Conservation (phyloP, 1,284 basidiomycete species). For the Austroboletus niveus region DNA sequence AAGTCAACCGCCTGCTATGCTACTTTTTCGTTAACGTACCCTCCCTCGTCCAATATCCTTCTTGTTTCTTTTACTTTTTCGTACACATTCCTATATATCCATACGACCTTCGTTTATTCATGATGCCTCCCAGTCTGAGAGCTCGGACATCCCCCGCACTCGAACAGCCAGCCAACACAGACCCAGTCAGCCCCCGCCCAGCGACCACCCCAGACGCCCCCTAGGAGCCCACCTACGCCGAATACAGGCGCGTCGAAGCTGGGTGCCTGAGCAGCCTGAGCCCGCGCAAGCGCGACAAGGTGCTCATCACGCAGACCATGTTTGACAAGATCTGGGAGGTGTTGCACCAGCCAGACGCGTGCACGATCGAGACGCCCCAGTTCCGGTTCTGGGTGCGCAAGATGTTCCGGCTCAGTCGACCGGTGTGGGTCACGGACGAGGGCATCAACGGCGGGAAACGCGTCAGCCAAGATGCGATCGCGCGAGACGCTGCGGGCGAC, state of each 20-base stretch:
- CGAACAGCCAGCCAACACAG: neutral
- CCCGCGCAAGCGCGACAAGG: conserved; percentile 60
- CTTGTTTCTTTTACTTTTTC: neutral
- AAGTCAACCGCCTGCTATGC: conserved; percentile 28
- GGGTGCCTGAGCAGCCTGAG: conserved; percentile 56
- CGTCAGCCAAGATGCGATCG: too few relatives aligned
- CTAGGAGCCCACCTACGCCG: conserved; percentile 37
- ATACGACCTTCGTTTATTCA: conserved; percentile 11
- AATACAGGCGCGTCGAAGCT: conserved; percentile 54
- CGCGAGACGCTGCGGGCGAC: neutral
- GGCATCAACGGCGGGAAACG: neutral
- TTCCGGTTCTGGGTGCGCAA: conserved; percentile 82
- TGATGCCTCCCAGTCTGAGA: conserved; percentile 25
- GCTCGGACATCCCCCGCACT: neutral
- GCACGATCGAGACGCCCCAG: conserved; percentile 50
- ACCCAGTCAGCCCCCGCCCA: neutral
- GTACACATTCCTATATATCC: conserved; percentile 31
- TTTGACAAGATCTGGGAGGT: conserved; percentile 70
- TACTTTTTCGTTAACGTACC: neutral
- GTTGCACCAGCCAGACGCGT: conserved; percentile 48
- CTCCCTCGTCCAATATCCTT: conserved; percentile 14
- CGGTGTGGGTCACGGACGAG: conserved; percentile 5
- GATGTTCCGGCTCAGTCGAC: conserved; percentile 60
- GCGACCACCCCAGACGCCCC: neutral
- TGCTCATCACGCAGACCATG: conserved; percentile 64